Percentiles rank a stretch among this genome's conserved stretches.
Conservation (phyloP, 2,329 filamentous ascomycete species). For the Microcyclosporella mali region DNA sequence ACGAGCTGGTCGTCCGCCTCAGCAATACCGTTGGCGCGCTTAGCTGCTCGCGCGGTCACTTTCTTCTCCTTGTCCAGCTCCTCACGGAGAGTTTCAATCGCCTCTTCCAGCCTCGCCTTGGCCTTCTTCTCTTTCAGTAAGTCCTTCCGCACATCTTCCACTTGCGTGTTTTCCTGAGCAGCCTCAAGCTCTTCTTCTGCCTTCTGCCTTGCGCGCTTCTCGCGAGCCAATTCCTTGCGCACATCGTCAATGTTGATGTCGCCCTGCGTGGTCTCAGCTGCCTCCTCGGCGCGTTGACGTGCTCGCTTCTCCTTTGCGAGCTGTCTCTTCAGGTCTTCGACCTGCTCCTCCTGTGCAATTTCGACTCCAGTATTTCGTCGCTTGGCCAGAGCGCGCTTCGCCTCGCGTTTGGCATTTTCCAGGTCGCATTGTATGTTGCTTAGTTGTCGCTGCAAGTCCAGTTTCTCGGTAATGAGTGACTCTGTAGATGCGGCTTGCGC, state of each 20-base stretch:
- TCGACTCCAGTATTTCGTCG: conserved; percentile 46
- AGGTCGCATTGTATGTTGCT: conserved; percentile 72
- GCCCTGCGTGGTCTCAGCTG: conserved; percentile 26
- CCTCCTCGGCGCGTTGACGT: conserved; percentile 37
- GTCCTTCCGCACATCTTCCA: conserved; percentile 30
- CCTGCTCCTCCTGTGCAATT: conserved; percentile 36
- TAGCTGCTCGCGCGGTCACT: conserved; percentile 32
- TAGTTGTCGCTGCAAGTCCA: conserved; percentile 71
- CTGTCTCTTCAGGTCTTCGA: conserved; percentile 43
- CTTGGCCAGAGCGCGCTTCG: conserved; percentile 52
- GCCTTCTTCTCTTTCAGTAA: conserved; percentile 30
- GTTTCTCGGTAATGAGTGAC: conserved; percentile 67
- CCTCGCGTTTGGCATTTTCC: conserved; percentile 70
- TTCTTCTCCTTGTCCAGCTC: conserved; percentile 32
- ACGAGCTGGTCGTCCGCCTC: conserved; percentile 40
- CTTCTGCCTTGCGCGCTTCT: conserved; percentile 29
- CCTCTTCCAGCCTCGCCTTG: conserved; percentile 32
- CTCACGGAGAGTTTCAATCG: conserved; percentile 27
- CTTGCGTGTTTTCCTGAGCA: conserved; percentile 31
- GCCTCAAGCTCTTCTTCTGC: conserved; percentile 33
- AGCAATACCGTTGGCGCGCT: conserved; percentile 39
- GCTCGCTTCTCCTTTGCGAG: conserved; percentile 42
- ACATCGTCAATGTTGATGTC: conserved; percentile 30
- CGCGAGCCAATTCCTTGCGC: conserved; percentile 28
- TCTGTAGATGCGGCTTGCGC: conserved; percentile 57